These are phyloP conservation scores for Cudoniella acicularis DNA, from an alignment of 495 filamentous ascomycete species.

Conservation along the genomic window DNA sequence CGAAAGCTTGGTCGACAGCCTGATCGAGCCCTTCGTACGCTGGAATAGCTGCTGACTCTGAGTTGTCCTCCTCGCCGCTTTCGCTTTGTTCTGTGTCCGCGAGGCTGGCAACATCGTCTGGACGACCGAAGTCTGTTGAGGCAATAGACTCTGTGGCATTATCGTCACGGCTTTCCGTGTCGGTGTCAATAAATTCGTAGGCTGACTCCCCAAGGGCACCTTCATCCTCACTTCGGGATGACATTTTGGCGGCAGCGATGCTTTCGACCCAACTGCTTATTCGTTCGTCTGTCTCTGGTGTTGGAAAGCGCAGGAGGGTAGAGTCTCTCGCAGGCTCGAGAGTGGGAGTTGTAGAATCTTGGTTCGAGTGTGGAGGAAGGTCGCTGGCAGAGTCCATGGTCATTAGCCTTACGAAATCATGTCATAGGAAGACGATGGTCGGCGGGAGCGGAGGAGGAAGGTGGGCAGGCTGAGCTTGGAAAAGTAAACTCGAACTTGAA, in stretches of 20 bases:
- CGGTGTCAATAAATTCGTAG: conserved; percentile 52
- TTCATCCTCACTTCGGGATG: conserved; percentile 36
- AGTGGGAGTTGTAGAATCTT: conserved; percentile 6
- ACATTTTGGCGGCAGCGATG: conserved; percentile 47
- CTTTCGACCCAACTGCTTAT: conserved; percentile 50
- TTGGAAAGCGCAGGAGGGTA: conserved; percentile 42
- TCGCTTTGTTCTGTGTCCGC: conserved; percentile 45
- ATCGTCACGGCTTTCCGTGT: conserved; percentile 40
- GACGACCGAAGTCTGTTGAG: conserved; percentile 42
- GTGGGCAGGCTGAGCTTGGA: not conserved
- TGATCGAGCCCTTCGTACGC: conserved; percentile 24
- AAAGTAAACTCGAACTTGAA: not conserved
- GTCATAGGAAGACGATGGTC: conserved; percentile 3
- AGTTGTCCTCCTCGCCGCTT: conserved; percentile 36
- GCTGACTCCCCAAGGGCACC: conserved; percentile 50
- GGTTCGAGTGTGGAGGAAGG: conserved; percentile 1
- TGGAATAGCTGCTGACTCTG: conserved; percentile 16
- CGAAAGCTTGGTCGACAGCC: conserved; percentile 24
- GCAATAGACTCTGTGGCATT: conserved; percentile 48
- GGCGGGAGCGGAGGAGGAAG: not conserved
- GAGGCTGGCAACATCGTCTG: conserved; percentile 49
- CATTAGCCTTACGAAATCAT: conserved; percentile 25
- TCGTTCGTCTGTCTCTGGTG: conserved; percentile 41
- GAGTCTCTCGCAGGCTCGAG: conserved; percentile 3
- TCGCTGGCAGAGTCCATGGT: conserved; percentile 21